Percentiles rank a stretch among this genome's conserved stretches.
Evolutionary conservation across 2,329 filamentous ascomycete species (phyloP).

Genomic region (Blumeria graminis): DNA sequence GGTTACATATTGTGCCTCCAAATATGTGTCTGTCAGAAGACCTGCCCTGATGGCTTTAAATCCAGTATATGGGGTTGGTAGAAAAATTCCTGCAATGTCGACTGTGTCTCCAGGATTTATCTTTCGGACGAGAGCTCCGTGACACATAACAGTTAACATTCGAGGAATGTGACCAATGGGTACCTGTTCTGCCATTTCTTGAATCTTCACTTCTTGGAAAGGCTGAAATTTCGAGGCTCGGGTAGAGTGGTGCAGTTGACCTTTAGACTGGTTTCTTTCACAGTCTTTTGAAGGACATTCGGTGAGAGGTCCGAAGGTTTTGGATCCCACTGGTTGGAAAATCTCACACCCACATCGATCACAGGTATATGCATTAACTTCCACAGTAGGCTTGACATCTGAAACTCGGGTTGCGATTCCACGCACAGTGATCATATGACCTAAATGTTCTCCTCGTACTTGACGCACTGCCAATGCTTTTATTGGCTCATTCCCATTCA

Average conservation of each 20-base stretch:
- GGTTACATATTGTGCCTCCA: constrained; percentile 78
- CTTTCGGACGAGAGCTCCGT: constrained; percentile 63
- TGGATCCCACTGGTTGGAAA: constrained; percentile 83
- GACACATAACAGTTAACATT: constrained; percentile 69
- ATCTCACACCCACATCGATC: constrained; percentile 92
- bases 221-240: constrained; percentile 89
- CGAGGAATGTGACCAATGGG: constrained; percentile 93
- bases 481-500: constrained; percentile 37
- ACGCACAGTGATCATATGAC: constrained; percentile 76
- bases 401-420: constrained; percentile 90
- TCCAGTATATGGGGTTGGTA: constrained; percentile 94
- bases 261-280: constrained; percentile 71
- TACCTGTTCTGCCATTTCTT: constrained; percentile 98
- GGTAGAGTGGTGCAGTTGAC: constrained; percentile 83
- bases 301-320: constrained; percentile 68
- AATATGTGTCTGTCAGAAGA: constrained; percentile 86
- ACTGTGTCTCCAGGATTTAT: constrained; percentile 88
- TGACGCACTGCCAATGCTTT: constrained; percentile 72
- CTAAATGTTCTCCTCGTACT: constrained; percentile 78
- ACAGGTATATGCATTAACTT: constrained; percentile 94
- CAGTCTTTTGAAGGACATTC: constrained; percentile 83
- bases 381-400: constrained; percentile 92
- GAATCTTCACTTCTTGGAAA: constrained; percentile 96
- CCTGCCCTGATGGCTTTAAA: constrained; percentile 94
- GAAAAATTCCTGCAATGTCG: constrained; percentile 82